These are phyloP conservation scores for Cutaneotrichosporon sp. DNA, from an alignment of 1,284 basidiomycete species.

Conservation along the genomic window DNA sequence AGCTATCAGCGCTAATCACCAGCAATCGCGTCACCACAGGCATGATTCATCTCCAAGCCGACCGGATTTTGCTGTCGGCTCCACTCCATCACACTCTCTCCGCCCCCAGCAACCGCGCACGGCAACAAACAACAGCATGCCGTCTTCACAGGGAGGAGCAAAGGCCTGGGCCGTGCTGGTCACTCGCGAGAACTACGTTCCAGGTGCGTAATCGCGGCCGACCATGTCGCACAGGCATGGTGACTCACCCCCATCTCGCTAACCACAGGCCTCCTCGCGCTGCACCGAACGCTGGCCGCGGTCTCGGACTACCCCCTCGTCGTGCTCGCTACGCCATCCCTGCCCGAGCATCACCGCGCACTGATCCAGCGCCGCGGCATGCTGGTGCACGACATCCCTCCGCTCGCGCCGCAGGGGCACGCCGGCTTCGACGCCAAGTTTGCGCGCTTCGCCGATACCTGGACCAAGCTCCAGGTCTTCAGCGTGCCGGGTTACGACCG, in stretches of 20 bases:
- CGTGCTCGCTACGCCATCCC: constrained; percentile 70
- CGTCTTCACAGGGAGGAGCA: background rate
- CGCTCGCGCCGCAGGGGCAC: constrained; percentile 63
- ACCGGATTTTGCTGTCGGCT: too few species aligned
- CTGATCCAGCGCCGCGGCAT: constrained; percentile 64
- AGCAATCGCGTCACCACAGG: too few species aligned
- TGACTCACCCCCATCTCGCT: background rate
- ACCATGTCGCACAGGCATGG: background rate
- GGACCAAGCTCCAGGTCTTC: constrained; percentile 85
- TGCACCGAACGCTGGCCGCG: constrained; percentile 66
- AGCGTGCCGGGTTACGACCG: constrained; percentile 76
- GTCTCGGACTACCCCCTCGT: constrained; percentile 77
- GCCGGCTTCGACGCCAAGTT: constrained; percentile 43
- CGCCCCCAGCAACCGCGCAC: too few species aligned
- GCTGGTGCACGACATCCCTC: constrained; percentile 62
- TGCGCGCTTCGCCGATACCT: constrained; percentile 75
- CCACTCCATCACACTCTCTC: too few species aligned
- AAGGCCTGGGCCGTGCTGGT: constrained; percentile 56
- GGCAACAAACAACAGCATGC: too few species aligned
- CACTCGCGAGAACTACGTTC: constrained; percentile 67
- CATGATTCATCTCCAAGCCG: too few species aligned
- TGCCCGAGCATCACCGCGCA: constrained; percentile 61
- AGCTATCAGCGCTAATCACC: too few species aligned
- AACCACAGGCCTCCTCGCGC: constrained; percentile 60
- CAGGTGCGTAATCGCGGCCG: constrained; percentile 34